phyloP scores from a whole-genome alignment of 306 rosid species.

The Mucuna pruriens region DNA sequence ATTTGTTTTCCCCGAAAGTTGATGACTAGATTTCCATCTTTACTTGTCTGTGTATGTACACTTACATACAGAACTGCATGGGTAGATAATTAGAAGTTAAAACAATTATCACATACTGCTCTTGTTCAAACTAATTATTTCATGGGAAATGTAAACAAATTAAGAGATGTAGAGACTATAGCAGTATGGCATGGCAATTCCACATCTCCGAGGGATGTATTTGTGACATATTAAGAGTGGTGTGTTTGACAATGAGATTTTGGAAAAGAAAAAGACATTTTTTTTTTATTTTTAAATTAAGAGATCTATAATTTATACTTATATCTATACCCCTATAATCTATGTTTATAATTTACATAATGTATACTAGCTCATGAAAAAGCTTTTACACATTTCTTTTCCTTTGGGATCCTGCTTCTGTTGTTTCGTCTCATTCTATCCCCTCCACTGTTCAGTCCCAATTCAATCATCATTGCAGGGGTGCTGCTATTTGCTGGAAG shows the following conservation, averaged over 20 bases:
- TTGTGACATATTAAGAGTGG: not conserved
- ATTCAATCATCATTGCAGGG: too few species aligned
- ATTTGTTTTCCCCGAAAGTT: not conserved
- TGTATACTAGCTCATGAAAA: too few species aligned
- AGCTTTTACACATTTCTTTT: too few species aligned
- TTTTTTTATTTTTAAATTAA: too few species aligned
- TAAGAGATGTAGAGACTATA: not conserved
- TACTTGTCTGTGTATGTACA: not conserved
- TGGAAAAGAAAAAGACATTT: too few species aligned
- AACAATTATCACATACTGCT: not conserved
- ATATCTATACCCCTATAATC: too few species aligned
- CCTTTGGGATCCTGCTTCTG: too few species aligned
- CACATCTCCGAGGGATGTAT: not conserved
- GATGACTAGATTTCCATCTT: conserved; percentile 3
- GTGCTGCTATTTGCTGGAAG: too few species aligned
- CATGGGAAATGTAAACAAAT: not conserved
- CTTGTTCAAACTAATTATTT: not conserved
- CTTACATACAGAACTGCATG: conserved; percentile 2
- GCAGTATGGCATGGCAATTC: not conserved
- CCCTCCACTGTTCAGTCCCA: too few species aligned
- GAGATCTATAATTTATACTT: too few species aligned
- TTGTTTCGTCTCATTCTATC: too few species aligned
- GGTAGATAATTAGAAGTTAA: not conserved
- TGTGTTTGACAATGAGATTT: not conserved
- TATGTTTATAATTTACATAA: too few species aligned